These are phyloP conservation scores for Davidsoniella virescens DNA, from an alignment of 2,329 filamentous ascomycete genomes.

Conservation along the genomic window DNA sequence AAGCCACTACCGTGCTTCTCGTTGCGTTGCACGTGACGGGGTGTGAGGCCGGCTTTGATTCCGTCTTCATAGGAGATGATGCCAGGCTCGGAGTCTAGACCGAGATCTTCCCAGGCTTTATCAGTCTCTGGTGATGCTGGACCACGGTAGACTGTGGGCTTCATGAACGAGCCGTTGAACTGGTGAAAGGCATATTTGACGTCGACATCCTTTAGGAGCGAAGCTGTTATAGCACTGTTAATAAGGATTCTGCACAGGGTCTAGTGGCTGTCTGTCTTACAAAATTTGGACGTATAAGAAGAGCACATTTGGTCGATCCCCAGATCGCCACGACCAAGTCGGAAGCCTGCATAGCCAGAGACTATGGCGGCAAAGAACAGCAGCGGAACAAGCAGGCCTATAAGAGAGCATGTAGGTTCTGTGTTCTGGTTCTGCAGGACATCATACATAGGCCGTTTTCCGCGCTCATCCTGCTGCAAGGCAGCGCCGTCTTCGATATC, in stretches of 20 bases:
- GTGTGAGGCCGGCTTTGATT: slow-evolving; percentile 31
- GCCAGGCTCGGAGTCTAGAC: slow-evolving; percentile 28
- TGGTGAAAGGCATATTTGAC: slow-evolving; percentile 20
- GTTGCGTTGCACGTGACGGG: slow-evolving; percentile 37
- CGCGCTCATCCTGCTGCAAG: not conserved
- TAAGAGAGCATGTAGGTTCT: slow-evolving; percentile 7
- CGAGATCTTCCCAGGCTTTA: slow-evolving; percentile 33
- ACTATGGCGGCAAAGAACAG: slow-evolving; percentile 13
- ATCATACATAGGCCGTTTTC: too few species aligned
- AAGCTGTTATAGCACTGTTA: slow-evolving; percentile 16
- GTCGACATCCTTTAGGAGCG: slow-evolving; percentile 21
- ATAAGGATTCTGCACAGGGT: not conserved
- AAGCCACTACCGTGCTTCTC: slow-evolving; percentile 41
- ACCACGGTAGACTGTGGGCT: slow-evolving; percentile 36
- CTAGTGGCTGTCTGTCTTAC: slow-evolving; percentile 16
- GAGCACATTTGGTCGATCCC: slow-evolving; percentile 17
- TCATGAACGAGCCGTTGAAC: slow-evolving; percentile 42
- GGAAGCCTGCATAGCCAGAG: slow-evolving; percentile 14
- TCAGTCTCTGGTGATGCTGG: slow-evolving; percentile 36
- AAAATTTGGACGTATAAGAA: slow-evolving; percentile 23
- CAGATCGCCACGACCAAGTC: slow-evolving; percentile 11
- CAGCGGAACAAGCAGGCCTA: slow-evolving; percentile 6
- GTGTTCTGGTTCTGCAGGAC: not conserved
- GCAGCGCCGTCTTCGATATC: slow-evolving; percentile 12
- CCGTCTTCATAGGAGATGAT: slow-evolving; percentile 34